Percentiles rank a stretch among this genome's conserved stretches.
phyloP scores from a whole-genome alignment of 495 filamentous ascomycete genomes.

The Geopyxis carbonaria region DNA sequence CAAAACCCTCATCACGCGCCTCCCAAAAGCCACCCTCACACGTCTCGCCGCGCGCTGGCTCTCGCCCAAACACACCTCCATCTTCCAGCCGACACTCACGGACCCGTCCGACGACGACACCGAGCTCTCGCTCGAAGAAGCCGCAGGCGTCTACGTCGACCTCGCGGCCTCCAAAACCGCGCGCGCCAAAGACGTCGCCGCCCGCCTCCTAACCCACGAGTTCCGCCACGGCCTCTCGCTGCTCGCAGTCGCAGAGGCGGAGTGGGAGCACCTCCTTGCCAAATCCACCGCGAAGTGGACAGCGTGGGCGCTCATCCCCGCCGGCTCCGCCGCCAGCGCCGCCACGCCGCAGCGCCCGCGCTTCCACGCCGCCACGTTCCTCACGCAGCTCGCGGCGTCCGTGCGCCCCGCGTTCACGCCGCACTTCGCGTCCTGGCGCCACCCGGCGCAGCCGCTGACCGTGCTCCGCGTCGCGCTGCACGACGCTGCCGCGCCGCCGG shows the following conservation, averaged over 20 bases:
- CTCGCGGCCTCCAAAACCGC: conserved; percentile 25
- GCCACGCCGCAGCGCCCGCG: conserved; percentile 41
- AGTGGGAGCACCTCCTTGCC: conserved; percentile 22
- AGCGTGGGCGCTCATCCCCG: background rate
- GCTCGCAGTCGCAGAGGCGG: conserved; percentile 62
- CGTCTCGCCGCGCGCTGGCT: conserved; percentile 60
- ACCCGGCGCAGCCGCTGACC: conserved; percentile 43
- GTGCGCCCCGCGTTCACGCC: conserved; percentile 59
- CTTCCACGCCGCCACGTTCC: conserved; percentile 59
- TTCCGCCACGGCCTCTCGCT: conserved; percentile 64
- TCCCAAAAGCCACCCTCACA: conserved; percentile 53
- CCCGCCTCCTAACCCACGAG: conserved; percentile 62
- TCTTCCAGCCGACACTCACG: conserved; percentile 38
- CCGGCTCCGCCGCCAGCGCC: conserved; percentile 26
- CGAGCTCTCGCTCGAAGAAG: conserved; percentile 40
- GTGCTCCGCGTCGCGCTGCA: conserved; percentile 58
- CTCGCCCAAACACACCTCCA: conserved; percentile 38
- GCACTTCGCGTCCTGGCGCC: conserved; percentile 56
- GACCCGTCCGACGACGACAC: conserved; percentile 30
- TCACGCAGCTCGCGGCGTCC: conserved; percentile 52
- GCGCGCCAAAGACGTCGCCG: conserved; percentile 44
- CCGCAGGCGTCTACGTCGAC: conserved; percentile 43
- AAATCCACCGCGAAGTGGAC: background rate
- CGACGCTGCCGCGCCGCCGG: conserved; percentile 35
- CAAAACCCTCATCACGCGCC: conserved; percentile 43